Conservation (phyloP, 164 flowering plant species). For the Paratinospora sagittata region DNA sequence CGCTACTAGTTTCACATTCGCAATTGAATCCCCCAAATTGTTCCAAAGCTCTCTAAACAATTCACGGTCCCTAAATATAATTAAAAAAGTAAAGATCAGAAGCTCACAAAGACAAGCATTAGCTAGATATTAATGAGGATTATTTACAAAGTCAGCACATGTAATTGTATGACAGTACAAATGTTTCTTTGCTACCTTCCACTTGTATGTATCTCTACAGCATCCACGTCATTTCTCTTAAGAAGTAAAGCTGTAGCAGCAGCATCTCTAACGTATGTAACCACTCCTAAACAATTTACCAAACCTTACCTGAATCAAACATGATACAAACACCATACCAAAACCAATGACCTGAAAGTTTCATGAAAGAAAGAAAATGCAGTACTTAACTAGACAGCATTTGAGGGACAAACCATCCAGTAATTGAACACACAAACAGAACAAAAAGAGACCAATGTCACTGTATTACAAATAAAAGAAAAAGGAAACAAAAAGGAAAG, state of each 20-base stretch:
- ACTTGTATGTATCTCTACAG: constrained; percentile 78
- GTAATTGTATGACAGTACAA: background rate
- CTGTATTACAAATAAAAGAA: background rate
- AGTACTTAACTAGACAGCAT: background rate
- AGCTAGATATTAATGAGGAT: background rate
- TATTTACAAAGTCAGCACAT: background rate
- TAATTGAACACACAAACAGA: background rate
- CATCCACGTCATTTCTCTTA: constrained; percentile 56
- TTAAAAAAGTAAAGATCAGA: constrained; percentile 4
- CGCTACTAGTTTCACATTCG: constrained; percentile 55
- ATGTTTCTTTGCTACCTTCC: constrained; percentile 47
- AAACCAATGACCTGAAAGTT: background rate
- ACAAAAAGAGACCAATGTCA: background rate
- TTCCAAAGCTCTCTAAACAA: constrained; percentile 50
- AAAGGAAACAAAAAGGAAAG: background rate
- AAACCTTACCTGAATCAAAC: background rate
- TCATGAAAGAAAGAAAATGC: background rate
- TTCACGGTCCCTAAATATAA: constrained; percentile 34
- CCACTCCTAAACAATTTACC: constrained; percentile 32
- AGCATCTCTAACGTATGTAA: constrained; percentile 57
- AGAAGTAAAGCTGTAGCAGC: constrained; percentile 55
- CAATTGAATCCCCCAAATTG: constrained; percentile 44
- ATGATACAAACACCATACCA: background rate
- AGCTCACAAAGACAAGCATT: background rate
- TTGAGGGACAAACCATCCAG: background rate